Conservation (phyloP, 129 eudicot species). For the Escallonia rubra region DNA sequence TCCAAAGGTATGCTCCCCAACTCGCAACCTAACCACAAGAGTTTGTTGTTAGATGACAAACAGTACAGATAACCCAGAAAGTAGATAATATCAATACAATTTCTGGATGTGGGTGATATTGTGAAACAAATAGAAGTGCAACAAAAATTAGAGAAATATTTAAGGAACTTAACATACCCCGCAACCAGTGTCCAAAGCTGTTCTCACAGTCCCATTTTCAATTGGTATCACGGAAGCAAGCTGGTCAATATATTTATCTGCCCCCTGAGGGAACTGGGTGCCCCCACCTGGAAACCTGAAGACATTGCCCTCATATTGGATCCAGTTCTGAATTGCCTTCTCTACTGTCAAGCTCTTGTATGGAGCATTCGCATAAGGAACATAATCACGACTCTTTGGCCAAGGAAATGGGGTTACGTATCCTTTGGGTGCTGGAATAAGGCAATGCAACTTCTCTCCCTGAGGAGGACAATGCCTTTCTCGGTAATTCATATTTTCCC, state of each 20-base stretch:
- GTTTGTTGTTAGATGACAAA: neutral
- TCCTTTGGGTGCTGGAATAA: constrained; percentile 93
- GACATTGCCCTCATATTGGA: constrained; percentile 90
- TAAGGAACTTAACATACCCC: constrained; percentile 64
- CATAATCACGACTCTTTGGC: constrained; percentile 99
- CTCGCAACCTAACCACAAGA: constrained; percentile 73
- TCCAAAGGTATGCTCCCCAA: constrained; percentile 97
- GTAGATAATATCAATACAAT: neutral
- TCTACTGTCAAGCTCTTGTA: constrained; percentile 94
- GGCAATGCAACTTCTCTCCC: constrained; percentile 70
- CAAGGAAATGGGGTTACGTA: constrained; percentile 90
- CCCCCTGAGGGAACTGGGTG: constrained; percentile 99
- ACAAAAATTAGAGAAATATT: constrained; percentile 7
- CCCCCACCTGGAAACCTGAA: constrained; percentile 99
- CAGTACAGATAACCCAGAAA: neutral
- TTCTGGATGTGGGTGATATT: neutral
- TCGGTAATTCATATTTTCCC: constrained; percentile 81
- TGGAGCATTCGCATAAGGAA: constrained; percentile 94
- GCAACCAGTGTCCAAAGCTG: constrained; percentile 97
- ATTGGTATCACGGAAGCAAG: constrained; percentile 94
- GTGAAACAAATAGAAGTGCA: neutral
- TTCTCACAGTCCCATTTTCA: constrained; percentile 78
- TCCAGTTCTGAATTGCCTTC: constrained; percentile 98
- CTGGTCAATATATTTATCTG: constrained; percentile 87
- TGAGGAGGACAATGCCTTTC: constrained; percentile 94